Base-by-base conservation (phyloP, 768 basidiomycete genomes). In the Boletus rubescentipes region DNA sequence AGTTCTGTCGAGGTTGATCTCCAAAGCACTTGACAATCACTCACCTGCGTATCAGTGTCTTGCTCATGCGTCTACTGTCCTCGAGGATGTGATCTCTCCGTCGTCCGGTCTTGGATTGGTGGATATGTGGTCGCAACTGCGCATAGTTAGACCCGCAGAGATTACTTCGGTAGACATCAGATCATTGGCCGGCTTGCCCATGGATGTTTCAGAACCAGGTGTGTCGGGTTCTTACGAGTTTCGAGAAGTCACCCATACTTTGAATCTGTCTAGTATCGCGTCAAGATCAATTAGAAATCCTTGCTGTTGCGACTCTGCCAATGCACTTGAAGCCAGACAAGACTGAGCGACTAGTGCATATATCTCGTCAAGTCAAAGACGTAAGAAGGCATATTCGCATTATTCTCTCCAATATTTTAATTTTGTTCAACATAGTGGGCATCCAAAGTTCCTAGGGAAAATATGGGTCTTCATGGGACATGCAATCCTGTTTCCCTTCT, bases 51-150 rank as follows among this genome's bases (percentile, higher is more conserved):
- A 82, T 46, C 38, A 51, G 1, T 47, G 61, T 23, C 62, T 84
- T 30, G 61, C 60, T 9, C 45, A 49, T n/a, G 60, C 67, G 26
- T 72, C 73, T 7, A 52, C 71, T 31, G 61, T 63, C 7, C 72
- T 95, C 4, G 73, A 77, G 35, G 68, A 76, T 5, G 63, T 74
- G 4, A 74, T 89, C 15, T 80, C 80, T 3, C 77, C 85, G 15
- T 82, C 83, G 8, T 79, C 82, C n/a, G 94, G 95, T 5, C 75
- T 83, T 23, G 89, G 87, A 21, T 73, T 94, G 66, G 72, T 79
- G 18, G 76, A 85, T 20, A 81, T 96, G 34, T 96, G 93, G 93
- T 73, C 77, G 12, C 67, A 65, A 7, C 68, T 85, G 50, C 77
- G 63, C 11, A 36, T 38, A 12, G 60, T 61, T 18, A 52, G 48